Evolutionary conservation across 83 land plant species (phyloP), one percentile per base, ranked within the genome.

Genomic region (Picea abies): DNA sequence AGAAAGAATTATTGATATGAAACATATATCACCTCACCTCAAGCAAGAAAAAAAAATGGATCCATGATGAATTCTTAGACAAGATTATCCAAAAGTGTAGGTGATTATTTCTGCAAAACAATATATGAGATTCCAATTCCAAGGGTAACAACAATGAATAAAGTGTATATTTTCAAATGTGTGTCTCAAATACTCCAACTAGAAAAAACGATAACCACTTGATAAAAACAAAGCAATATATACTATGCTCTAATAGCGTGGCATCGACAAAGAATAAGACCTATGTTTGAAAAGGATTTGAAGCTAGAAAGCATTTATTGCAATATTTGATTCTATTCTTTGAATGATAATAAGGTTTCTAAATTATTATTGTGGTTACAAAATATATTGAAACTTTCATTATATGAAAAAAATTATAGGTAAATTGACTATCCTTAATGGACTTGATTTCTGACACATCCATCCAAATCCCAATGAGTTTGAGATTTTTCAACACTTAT

Each of bases 61-160:
- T 96, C 98, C 96, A 93, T 96, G 17, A 98, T 39, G 52, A 96
- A 90, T 10, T 98, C 99, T 88, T 96, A 98, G 63, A 78, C 65
- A 76, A 98, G 90, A 84, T 95, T 98, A 90, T 98, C 99, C 63
- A 96, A 80, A 63, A 98, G 94, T 65, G 99, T 99, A 60, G 99
- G 99, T 58, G 98, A 96, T 39, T 99, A 91, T 25, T 93, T 90
- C 99, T 98, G 86, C 84, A 88, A 81, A 52, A 67, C 5, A 49
- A 68, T 14, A 78, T 47, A 9, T 63, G 4, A 35, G 47, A 26
- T 35, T 81, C 39, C n/a, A 84, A 20, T 64, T 52, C 20, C 25
- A 37, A 5, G 16, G 44, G 10, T 63, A 80, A 25, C 60, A 80
- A 17, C 49, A 22, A 80, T 64, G 22, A 64, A 14, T 22, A 20